phyloP scores from a whole-genome alignment of 441 rosid species.

The Erodium moschatum region DNA sequence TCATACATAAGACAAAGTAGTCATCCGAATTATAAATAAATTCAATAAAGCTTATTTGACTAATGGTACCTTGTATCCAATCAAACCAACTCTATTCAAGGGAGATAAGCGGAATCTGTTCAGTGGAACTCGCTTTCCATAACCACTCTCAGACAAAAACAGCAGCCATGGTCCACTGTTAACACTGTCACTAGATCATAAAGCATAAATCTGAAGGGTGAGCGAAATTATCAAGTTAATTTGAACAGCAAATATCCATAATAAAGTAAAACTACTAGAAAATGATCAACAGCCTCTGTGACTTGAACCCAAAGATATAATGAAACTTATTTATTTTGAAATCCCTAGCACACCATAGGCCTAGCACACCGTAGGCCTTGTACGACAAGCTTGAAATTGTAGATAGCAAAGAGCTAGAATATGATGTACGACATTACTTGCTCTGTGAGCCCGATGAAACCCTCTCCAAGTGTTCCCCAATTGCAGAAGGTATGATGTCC shows the following conservation, averaged over 20 bases:
- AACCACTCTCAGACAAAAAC: constrained; percentile 77
- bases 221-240: too few species aligned
- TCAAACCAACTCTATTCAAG: constrained; percentile 69
- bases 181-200: constrained; percentile 33
- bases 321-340: not conserved
- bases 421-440: constrained; percentile 34
- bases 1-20: not conserved
- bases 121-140: constrained; percentile 89
- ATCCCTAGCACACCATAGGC: not conserved
- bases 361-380: not conserved
- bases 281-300: too few species aligned
- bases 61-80: constrained; percentile 71
- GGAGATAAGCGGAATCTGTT: constrained; percentile 53
- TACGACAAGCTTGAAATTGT: not conserved
- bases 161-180: constrained; percentile 74
- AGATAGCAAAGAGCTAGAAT: not conserved
- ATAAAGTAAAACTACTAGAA: too few species aligned
- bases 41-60: not conserved
- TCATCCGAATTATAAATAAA: not conserved
- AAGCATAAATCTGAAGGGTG: not conserved
- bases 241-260: too few species aligned
- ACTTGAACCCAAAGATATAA: too few species aligned
- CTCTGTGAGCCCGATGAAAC: constrained; percentile 21
- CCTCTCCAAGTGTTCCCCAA: constrained; percentile 43
- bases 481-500: constrained; percentile 67